Evolutionary conservation across 106 monocot species (phyloP), one percentile per base, ranked within the genome.

Genomic region (Allium cepa): DNA sequence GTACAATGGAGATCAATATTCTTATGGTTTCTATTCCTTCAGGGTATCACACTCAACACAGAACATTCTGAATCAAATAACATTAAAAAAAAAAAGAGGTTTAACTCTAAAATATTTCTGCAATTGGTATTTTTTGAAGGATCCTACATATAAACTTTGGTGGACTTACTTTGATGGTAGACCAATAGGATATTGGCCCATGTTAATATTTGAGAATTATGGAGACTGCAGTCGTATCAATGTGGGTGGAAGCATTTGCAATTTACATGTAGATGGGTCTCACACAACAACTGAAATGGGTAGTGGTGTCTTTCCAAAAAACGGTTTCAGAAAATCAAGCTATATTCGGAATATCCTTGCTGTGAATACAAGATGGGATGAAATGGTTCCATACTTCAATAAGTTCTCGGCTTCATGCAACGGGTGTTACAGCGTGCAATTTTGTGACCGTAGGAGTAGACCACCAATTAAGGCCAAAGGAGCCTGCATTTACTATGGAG

Each of bases 171-270:
- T 59, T 13, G 14, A 18, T 9, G 22, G n/a, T 15, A 22, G 22
- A 18, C 17, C 59, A 16, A 22, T 59, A 9, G 59, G 59, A 59
- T 59, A 59, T 59, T 59, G 59, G 59, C 59, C 59, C 9, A 17
- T 59, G 8, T 15, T 8, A 9, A 17, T 59, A 22, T 17, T 59
- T 59, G 18, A 59, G 9, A 22, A 22, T 15, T 59, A 17, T 16
- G 59, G 9, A 4, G 9, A 22, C 17, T 10, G 17, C 4, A 15
- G 17, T 17, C 59, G 59, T 59, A 59, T 59, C 9, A 59, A 59
- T 18, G n/a, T 15, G 17, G 59, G 59, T 17, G 59, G 59, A 59
- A 59, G 59, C 18, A 22, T 59, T 17, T 59, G 59, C 59, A 59
- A 59, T 22, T 17, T 18, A 9, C 17, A 59, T 15, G 14, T 22